Base-by-base conservation (phyloP, 129 eudicot genomes). In the Arctium lappa region DNA sequence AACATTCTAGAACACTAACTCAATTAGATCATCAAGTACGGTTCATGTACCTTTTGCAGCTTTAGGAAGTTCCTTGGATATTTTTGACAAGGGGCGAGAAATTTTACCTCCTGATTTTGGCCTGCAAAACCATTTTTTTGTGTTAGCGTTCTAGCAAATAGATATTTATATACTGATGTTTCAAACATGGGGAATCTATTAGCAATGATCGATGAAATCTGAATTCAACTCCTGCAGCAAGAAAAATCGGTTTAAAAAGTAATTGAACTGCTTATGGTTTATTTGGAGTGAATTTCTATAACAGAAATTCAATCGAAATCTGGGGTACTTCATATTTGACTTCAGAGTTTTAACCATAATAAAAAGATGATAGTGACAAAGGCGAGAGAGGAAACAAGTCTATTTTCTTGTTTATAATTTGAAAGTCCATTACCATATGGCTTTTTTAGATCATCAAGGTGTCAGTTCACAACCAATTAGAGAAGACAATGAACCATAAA, bases 21-120 rank as follows among this genome's bases (percentile, higher is more conserved):
- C 44, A 78, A 46, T 77, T 78, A 56, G 15, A 38, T 74, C 65
- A 69, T 77, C 62, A 79, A 68, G 62, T 29, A 30, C 2, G 5
- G 46, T 13, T 30, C 48, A 16, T 79, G 63, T 87, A 92, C 97
- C 93, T 83, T 80, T 83, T 79, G 83, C 36, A 79, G 79, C 82
- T 50, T 77, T 90, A 5, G 88, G 78, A 83, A 86, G 73, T 44
- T 86, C 92, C 76, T 46, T 85, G 9, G 88, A 72, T 56, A 91
- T 79, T 79, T 81, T 89, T 37, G 76, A 60, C 34, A 75, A 70
- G 7, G 88, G 76, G 8, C 89, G 89, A 37, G 91, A 84, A 72
- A 70, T 44, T 81, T 80, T 84, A 29, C 72, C 16, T n/a, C 91
- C 56, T 69, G 93, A 48, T 78, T 85, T 88, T 4, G 88, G 73